Evolutionary conservation across 768 basidiomycete species (phyloP), one percentile per base, ranked within the genome.

Genomic region (Mycena amicta): DNA sequence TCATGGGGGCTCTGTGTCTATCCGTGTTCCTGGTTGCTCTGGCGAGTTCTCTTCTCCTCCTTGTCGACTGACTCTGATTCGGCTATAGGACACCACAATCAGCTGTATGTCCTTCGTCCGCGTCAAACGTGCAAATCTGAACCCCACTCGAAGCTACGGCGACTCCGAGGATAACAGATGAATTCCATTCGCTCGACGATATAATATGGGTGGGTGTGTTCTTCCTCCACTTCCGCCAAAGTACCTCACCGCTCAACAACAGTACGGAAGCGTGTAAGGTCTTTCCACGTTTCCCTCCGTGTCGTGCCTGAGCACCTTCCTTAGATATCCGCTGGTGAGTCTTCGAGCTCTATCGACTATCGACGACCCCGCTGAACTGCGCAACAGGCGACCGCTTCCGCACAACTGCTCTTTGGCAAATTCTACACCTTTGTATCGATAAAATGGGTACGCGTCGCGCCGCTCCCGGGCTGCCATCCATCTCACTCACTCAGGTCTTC

Each of bases 111-210:
- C 23, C 12, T 27, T 5, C 28, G 22, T 16, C 20, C 27, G 13
- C 22, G 26, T 20, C 28, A 1, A 23, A 4, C 15, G n/a, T 45
- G 22, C 28, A 43, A 18, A 8, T 23, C 11, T 23, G 15, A 18
- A 47, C 5, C 18, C n/a, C 11, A n/a, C n/a, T n/a, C 26, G 22
- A 3, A 57, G 67, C 68, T 3, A 67, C 68, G n/a, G 70, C 70
- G 4, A 67, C 68, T 31, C 72, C 71, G 6, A 62, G 59, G 22
- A 71, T 74, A 47, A 69, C 70, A 25, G 68, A 69, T 22, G 55
- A 68, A 22, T 74, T 74, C 54, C 52, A 72, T 59, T 66, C 70
- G 5, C 65, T 74, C 13, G 57, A 59, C 26, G 64, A 71, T 26
- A 66, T 72, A 5, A 65, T 50, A n/a, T 59, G 58, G 45, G 45